Percentiles rank a stretch among this genome's conserved stretches.
phyloP scores from a whole-genome alignment of 371 early-diverging fungal genomes.

The Mucor racemosus region DNA sequence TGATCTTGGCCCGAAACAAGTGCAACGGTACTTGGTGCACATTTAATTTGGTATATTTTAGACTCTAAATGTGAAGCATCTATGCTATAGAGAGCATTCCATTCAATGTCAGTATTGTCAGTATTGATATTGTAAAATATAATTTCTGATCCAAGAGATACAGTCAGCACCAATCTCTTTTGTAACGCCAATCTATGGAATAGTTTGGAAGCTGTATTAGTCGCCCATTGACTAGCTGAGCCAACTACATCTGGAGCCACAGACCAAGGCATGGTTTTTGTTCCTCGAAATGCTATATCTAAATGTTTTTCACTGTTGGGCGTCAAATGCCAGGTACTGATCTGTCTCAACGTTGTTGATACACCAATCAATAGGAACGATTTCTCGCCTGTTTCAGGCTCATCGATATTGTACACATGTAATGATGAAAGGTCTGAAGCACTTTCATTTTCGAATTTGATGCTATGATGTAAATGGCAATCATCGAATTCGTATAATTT shows the following conservation, averaged over 20 bases:
- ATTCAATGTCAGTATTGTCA: slow-evolving; percentile 12
- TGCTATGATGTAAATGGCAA: slow-evolving; percentile 38
- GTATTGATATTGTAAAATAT: slow-evolving; percentile 23
- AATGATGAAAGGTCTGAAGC: slow-evolving; percentile 28
- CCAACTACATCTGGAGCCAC: slow-evolving; percentile 4
- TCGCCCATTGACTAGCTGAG: slow-evolving; percentile 28
- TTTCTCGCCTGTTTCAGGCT: slow-evolving; percentile 9
- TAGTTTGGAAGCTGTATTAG: slow-evolving; percentile 28
- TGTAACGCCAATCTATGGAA: slow-evolving; percentile 21
- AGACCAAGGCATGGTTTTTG: slow-evolving; percentile 17
- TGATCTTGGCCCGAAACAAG: slow-evolving; percentile 21
- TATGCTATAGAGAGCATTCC: slow-evolving; percentile 33
- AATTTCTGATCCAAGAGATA: slow-evolving; percentile 15
- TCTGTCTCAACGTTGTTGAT: slow-evolving; percentile 13
- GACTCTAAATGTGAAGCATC: slow-evolving; percentile 13
- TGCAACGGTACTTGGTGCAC: slow-evolving; percentile 21
- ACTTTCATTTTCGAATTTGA: neutral
- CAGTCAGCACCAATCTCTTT: slow-evolving; percentile 12
- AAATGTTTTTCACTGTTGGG: neutral
- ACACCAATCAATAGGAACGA: slow-evolving; percentile 36
- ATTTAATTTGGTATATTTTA: slow-evolving; percentile 18
- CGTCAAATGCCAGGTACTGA: slow-evolving; percentile 35
- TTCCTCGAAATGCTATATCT: slow-evolving; percentile 17
- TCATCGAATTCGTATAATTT: slow-evolving; percentile 39
- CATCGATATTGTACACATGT: slow-evolving; percentile 36